phyloP scores from a whole-genome alignment of 2,329 filamentous ascomycete species.

The Aspergillus proliferans region DNA sequence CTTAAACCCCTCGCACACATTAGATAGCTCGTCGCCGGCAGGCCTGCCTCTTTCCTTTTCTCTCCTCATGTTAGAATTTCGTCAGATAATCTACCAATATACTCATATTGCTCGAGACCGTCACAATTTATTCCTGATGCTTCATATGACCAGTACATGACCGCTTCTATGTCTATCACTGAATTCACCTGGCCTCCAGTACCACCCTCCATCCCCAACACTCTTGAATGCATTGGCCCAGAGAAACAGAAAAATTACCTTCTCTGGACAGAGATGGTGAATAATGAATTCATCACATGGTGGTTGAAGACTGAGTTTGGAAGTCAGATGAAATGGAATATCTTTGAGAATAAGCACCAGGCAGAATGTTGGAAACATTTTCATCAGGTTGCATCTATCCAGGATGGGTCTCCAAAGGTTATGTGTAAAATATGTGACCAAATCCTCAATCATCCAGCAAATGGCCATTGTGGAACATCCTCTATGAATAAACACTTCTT shows the following conservation, averaged over 20 bases:
- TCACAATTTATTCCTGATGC: conserved; percentile 2
- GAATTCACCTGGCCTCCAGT: not conserved
- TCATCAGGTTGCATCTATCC: not conserved
- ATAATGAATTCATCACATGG: conserved; percentile 3
- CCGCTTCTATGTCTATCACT: not conserved
- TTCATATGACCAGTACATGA: not conserved
- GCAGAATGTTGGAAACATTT: not conserved
- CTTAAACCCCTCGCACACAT: too few relatives aligned
- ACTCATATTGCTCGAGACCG: too few relatives aligned
- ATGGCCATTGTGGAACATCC: not conserved
- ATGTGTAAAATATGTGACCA: not conserved
- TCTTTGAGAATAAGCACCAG: conserved; percentile 2
- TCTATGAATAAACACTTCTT: not conserved
- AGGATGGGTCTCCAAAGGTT: not conserved
- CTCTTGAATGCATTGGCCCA: conserved; percentile 4
- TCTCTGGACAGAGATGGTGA: conserved; percentile 6
- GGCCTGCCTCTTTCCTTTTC: too few relatives aligned
- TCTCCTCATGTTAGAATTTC: too few relatives aligned
- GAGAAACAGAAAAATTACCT: conserved; percentile 2
- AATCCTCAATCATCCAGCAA: not conserved
- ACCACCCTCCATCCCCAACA: conserved; percentile 1
- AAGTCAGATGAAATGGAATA: conserved; percentile 4
- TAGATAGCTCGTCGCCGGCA: too few relatives aligned
- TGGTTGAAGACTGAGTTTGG: conserved; percentile 2
- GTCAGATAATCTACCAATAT: too few relatives aligned